Base-by-base conservation (phyloP, 2,329 filamentous ascomycete species). In the Aureobasidium leucospermi region DNA sequence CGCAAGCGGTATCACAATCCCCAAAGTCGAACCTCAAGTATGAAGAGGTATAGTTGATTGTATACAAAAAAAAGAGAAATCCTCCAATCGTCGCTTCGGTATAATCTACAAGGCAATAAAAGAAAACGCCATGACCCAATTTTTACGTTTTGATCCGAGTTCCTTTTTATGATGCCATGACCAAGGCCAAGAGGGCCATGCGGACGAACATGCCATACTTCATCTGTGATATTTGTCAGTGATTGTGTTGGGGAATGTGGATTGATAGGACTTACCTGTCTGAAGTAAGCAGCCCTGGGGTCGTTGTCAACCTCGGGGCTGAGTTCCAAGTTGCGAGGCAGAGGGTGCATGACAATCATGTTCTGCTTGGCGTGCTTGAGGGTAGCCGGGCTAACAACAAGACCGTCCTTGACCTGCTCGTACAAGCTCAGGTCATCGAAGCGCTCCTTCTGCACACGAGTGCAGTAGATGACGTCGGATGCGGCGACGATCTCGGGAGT, bases 281-380 rank as follows among this genome's bases (percentile, higher is more conserved):
- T 86, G 78, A 99, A 99, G 79, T 99, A 99, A 59, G 94, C 93
- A 61, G 94, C 94, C 67, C 94, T 81, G 73, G 95, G 90, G 78
- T 99, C 94, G 77, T 95, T 96, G 76, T 99, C 94, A 51, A 99
- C 91, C 79, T 99, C 94, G 76, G 95, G 90, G 36, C 86, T 85
- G 71, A 99, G 87, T 81, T 99, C 94, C 65, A 88, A 85, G 70
- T 97, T 97, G 69, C 94, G 84, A 42, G 94, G 94, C 69, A 99
- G 81, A 60, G 94, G 94, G 76, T 99, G 94, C 85, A 99, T 85
- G 64, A 99, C 89, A 64, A 96, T 84, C 86, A 96, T 96, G 69
- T 88, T 88, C 73, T 81, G 82, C 86, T 99, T 99, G 57, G 94
- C 92, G 68, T 92, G 81, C 79, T 90, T 92, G 69, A 99, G 81